These are phyloP conservation scores for Kluyveromyces aestuarii DNA, from an alignment of 805 yeast genomes.

Conservation along the genomic window DNA sequence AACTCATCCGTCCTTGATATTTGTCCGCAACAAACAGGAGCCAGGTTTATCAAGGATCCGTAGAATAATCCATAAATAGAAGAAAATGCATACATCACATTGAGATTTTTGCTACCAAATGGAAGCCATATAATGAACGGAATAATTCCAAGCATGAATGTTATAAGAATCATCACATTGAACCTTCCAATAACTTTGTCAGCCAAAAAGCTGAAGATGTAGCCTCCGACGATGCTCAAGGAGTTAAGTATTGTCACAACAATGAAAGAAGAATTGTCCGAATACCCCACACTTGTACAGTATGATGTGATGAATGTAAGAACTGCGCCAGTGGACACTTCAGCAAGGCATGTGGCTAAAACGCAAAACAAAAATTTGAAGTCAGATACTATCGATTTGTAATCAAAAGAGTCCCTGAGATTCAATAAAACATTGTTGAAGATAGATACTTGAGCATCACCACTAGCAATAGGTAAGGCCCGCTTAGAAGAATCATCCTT, in stretches of 20 bases:
- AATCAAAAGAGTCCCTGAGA: slow-evolving; percentile 28
- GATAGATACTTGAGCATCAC: neutral
- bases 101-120: slow-evolving; percentile 29
- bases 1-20: slow-evolving; percentile 46
- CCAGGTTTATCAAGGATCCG: slow-evolving; percentile 45
- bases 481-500: slow-evolving; percentile 25
- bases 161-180: slow-evolving; percentile 38
- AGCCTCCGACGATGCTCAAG: slow-evolving; percentile 39
- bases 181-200: slow-evolving; percentile 41
- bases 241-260: slow-evolving; percentile 39
- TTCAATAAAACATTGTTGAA: slow-evolving; percentile 6
- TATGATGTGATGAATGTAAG: slow-evolving; percentile 46
- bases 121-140: slow-evolving; percentile 36
- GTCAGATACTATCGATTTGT: slow-evolving; percentile 33
- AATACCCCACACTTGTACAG: slow-evolving; percentile 39
- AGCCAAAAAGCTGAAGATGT: slow-evolving; percentile 35
- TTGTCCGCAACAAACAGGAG: slow-evolving; percentile 52
- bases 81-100: slow-evolving; percentile 36
- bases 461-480: neutral
- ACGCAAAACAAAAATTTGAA: slow-evolving; percentile 34
- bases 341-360: slow-evolving; percentile 37
- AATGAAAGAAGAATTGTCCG: slow-evolving; percentile 35
- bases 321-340: slow-evolving; percentile 37
- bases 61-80: slow-evolving; percentile 46
- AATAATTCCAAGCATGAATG: slow-evolving; percentile 28